Base-by-base conservation (phyloP, 345 rosid species). In the Gossypium bickii region DNA sequence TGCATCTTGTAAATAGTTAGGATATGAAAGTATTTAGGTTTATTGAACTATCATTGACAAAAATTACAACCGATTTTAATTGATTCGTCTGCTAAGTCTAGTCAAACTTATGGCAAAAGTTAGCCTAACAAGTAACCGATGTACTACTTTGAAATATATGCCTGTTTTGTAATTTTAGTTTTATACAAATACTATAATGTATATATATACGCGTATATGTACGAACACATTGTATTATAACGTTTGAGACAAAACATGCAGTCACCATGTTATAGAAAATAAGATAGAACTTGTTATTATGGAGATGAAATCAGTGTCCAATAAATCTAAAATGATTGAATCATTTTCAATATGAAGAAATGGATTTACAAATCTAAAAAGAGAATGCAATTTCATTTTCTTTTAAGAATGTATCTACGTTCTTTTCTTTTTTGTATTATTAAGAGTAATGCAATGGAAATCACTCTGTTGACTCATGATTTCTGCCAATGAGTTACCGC, bases 401-500 rank as follows among this genome's bases (percentile, higher is more conserved):
- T 34, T 34, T 5, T 34, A 34, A 34, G 41, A 34, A 34, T 34
- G 7, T 34, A 34, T 4, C 4, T 29, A 3, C 34, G 0, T 3
- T 29, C 3, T 29, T 29, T 29, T 4, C 4, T 34, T 34, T 4
- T 3, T 3, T 0, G 34, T 34, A 34, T 34, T 4, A 4, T 34
- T 34, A 34, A 4, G 41, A 34, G 41, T 34, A 34, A 34, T 34
- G 41, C 7, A 34, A 34, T 34, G 41, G 41, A 34, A 34, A 34
- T 34, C 41, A 34, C 7, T 34, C 41, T 34, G 41, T 34, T 34
- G 41, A 34, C 41, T 6, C 41, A 5, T 34, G 41, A 5, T 34
- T 15, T 38, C 29, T 41, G 27, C 15, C 25, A 41, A 47, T 8
- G 18, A 25, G 61, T 73, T 78, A 87, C 51, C 58, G 79, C 47